Conservation (phyloP, 768 basidiomycete genomes). For the Tulasnella sp. region DNA sequence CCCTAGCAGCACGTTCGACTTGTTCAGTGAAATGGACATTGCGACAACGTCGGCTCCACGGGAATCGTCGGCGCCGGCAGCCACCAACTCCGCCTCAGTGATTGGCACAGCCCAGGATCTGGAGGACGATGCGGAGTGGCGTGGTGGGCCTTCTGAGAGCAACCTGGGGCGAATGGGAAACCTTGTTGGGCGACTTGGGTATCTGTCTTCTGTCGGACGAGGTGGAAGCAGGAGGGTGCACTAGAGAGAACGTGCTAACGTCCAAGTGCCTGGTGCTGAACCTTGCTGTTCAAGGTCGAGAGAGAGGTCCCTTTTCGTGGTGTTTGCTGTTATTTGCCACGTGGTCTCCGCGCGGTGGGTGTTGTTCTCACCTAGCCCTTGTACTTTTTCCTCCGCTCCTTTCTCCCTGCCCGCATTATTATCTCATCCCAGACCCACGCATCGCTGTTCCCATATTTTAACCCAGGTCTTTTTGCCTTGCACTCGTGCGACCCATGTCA, state of each 20-base stretch:
- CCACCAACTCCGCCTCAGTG: neutral
- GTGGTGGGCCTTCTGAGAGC: neutral
- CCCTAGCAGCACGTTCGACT: neutral
- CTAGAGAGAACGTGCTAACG: neutral
- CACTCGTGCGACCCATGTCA: neutral
- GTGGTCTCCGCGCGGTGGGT: neutral
- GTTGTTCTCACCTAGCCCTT: neutral
- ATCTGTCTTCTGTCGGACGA: neutral
- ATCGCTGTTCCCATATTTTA: neutral
- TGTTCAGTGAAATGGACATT: neutral
- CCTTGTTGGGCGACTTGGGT: constrained; percentile 2
- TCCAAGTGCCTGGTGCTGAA: neutral
- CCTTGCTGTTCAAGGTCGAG: neutral
- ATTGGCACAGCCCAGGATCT: neutral
- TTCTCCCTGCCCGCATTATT: neutral
- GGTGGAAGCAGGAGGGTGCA: neutral
- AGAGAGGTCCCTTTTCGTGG: neutral
- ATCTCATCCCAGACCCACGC: neutral
- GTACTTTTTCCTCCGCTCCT: neutral
- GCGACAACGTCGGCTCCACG: neutral
- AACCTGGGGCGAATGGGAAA: neutral
- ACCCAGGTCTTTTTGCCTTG: neutral
- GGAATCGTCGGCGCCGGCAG: neutral
- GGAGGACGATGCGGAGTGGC: neutral
- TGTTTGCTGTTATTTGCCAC: neutral